Evolutionary conservation across 2,329 filamentous ascomycete species (phyloP).

Genomic region (Lizonia empirigonia): DNA sequence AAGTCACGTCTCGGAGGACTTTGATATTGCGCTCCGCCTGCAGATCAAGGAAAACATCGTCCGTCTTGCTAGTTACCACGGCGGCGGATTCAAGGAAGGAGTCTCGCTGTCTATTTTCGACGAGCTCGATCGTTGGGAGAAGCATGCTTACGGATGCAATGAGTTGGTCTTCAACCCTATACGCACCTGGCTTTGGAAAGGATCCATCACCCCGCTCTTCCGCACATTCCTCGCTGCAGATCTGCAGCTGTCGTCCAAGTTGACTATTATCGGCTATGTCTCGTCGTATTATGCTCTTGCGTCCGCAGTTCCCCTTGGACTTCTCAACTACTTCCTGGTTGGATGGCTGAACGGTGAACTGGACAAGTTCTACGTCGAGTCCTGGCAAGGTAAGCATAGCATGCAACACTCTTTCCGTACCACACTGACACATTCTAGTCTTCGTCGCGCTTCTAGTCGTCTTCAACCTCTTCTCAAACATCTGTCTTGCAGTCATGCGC

Average conservation of each 20-base stretch:
- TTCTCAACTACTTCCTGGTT: slow-evolving; percentile 70
- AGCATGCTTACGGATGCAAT: slow-evolving; percentile 69
- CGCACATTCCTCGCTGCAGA: slow-evolving; percentile 62
- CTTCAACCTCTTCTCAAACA: slow-evolving; percentile 64
- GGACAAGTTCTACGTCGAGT: slow-evolving; percentile 78
- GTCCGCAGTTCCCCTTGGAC: slow-evolving; percentile 66
- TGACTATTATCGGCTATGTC: slow-evolving; percentile 71
- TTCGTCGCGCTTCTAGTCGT: slow-evolving; percentile 61
- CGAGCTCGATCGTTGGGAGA: slow-evolving; percentile 61
- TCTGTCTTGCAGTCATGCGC: slow-evolving; percentile 64
- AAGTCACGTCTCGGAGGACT: slow-evolving; percentile 74
- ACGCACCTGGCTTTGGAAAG: slow-evolving; percentile 62
- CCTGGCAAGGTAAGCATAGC: slow-evolving; percentile 59
- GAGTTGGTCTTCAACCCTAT: slow-evolving; percentile 71
- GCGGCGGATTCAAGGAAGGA: slow-evolving; percentile 71
- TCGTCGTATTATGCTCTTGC: slow-evolving; percentile 72
- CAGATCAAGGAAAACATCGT: slow-evolving; percentile 70
- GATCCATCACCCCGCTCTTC: slow-evolving; percentile 69
- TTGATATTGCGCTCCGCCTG: slow-evolving; percentile 72
- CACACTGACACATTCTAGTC: slow-evolving; percentile 48
- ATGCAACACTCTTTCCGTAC: background rate
- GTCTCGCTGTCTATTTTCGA: slow-evolving; percentile 75
- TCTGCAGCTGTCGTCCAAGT: slow-evolving; percentile 66
- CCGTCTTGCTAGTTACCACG: slow-evolving; percentile 69
- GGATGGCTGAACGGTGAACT: slow-evolving; percentile 74